Conservation (phyloP, 1,284 basidiomycete genomes). For the Rhodofomes roseus region DNA sequence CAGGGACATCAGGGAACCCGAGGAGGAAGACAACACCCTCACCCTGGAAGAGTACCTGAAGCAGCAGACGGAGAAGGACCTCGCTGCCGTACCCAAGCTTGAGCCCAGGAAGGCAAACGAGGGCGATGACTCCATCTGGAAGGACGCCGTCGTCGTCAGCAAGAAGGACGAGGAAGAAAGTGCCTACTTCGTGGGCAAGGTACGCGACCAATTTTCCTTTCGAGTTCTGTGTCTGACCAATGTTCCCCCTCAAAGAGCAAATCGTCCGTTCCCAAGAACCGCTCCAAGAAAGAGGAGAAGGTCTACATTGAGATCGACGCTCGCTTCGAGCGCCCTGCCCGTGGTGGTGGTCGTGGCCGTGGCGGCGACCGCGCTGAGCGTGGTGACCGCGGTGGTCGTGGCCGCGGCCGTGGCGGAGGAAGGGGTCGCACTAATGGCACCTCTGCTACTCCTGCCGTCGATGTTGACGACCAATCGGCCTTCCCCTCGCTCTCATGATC, state of each 20-base stretch:
- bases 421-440: slow-evolving; percentile 38
- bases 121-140: slow-evolving; percentile 58
- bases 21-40: slow-evolving; percentile 93
- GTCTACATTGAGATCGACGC: slow-evolving; percentile 76
- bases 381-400: slow-evolving; percentile 32
- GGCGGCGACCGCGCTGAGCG: slow-evolving; percentile 28
- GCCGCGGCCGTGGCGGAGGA: slow-evolving; percentile 38
- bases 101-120: slow-evolving; percentile 72
- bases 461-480: slow-evolving; percentile 75
- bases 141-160: slow-evolving; percentile 57
- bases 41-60: slow-evolving; percentile 83
- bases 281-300: slow-evolving; percentile 75
- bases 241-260: slow-evolving; percentile 43
- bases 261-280: slow-evolving; percentile 49
- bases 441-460: slow-evolving; percentile 38
- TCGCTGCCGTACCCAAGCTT: slow-evolving; percentile 59
- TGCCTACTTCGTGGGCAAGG: slow-evolving; percentile 73
- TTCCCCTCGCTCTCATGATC: slow-evolving; percentile 78
- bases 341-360: slow-evolving; percentile 48
- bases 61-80: slow-evolving; percentile 57
- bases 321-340: slow-evolving; percentile 68
- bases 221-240: not conserved
- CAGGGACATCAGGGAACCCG: slow-evolving; percentile 57
- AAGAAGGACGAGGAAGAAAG: slow-evolving; percentile 59
- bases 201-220: slow-evolving; percentile 24